Base-by-base conservation (phyloP, 2,329 filamentous ascomycete genomes). In the Shiraia bambusicola region DNA sequence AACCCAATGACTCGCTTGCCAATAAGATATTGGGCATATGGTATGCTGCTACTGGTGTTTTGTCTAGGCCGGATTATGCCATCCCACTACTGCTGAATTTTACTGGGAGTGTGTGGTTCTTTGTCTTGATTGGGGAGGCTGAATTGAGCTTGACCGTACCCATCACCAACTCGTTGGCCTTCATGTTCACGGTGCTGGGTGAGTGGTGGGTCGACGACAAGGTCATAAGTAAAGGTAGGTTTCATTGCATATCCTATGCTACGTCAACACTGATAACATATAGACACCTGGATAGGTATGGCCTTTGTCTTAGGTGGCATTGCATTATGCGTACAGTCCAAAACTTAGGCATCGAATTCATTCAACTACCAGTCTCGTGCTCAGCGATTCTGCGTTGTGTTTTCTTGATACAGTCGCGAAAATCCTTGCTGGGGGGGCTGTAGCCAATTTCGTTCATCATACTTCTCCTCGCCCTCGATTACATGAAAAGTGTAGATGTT, bases 401-500 rank as follows among this genome's bases (percentile, higher is more conserved):
- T 24, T 8, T 30, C 47, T 19, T 44, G 50, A 40, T 73, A 82
- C 49, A 91, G 61, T 64, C 72, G 85, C 6, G 86, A 91, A 63
- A 98, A 96, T 0, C 88, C 91, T 29, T 80, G 80, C 28, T 76
- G 74, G 0, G 89, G 86, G 43, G 91, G 89, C 73, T 96, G 92
- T 67, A 98, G 70, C 93, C 93, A 97, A 70, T 98, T 98, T 70
- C 78, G 78, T 70, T 79, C 79, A 69, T 97, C 93, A 68, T 97
- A 98, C 40, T 73, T 75, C 30, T 83, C 75, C 14, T 86, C 80
- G 0, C 86, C 87, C 72, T 97, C 93, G 61, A 97, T 97, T 43
- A 95, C 81, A 73, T 98, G 93, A 67, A 97, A 98, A 0, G 93
- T 97, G 70, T 97, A 98, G 39, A 96, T 95, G 65, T 93, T 94